Percentiles rank a stretch among this genome's conserved stretches.
Conservation (phyloP, 1,284 basidiomycete species). For the Cutaneotrichosporon mucoides region DNA sequence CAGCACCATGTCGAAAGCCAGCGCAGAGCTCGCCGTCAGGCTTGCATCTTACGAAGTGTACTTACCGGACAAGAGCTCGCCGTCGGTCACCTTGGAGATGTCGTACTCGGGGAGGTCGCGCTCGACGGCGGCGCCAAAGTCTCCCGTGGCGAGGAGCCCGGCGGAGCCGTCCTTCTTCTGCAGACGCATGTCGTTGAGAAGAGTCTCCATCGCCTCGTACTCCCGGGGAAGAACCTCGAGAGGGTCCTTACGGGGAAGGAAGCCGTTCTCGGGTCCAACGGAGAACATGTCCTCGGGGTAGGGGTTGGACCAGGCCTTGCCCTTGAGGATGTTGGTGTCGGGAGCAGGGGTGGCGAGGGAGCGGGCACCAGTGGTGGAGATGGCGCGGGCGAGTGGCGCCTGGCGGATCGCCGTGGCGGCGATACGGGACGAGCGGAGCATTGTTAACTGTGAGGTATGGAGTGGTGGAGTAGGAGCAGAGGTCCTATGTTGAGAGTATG, state of each 20-base stretch:
- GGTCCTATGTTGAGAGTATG: background rate
- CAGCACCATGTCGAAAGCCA: background rate
- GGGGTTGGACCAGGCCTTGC: constrained; percentile 15
- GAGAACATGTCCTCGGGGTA: constrained; percentile 15
- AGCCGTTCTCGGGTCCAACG: constrained; percentile 17
- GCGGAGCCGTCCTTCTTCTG: constrained; percentile 10
- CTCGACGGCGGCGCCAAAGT: constrained; percentile 16
- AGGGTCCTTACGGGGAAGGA: constrained; percentile 18
- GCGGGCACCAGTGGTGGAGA: background rate
- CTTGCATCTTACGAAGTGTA: background rate
- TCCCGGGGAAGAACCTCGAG: constrained; percentile 14
- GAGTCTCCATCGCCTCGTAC: constrained; percentile 19
- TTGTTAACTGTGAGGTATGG: background rate
- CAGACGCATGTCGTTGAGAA: constrained; percentile 20
- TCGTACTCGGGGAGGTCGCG: constrained; percentile 19
- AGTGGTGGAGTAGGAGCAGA: background rate
- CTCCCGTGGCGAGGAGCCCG: constrained; percentile 16
- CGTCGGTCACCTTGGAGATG: constrained; percentile 14
- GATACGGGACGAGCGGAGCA: background rate
- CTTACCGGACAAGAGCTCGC: constrained; percentile 14
- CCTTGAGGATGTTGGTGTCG: background rate
- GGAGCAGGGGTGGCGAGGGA: constrained; percentile 3
- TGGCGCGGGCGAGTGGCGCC: background rate
- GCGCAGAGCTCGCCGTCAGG: background rate
- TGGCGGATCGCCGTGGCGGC: background rate